Conservation (phyloP, 2,329 filamentous ascomycete species). For the Hypomyces rosellus region DNA sequence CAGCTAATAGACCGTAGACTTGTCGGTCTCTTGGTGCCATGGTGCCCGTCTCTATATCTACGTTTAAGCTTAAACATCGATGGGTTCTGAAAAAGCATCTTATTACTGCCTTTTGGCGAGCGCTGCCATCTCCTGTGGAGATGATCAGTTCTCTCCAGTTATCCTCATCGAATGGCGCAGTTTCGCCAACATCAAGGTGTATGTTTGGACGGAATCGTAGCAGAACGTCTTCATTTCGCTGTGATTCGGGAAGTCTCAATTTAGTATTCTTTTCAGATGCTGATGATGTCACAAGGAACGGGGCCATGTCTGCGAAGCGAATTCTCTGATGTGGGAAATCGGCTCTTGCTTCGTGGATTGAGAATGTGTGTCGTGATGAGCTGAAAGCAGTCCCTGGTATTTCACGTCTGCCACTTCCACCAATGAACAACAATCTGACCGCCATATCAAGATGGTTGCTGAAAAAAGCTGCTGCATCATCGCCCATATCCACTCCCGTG, state of each 20-base stretch:
- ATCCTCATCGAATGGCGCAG: constrained; percentile 13
- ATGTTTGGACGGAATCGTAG: constrained; percentile 15
- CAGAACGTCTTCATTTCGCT: constrained; percentile 13
- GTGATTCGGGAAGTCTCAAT: constrained; percentile 7
- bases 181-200: constrained; percentile 14
- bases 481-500: constrained; percentile 14
- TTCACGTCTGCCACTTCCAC: constrained; percentile 11
- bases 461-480: constrained; percentile 14
- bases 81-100: constrained; percentile 15
- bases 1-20: constrained; percentile 15
- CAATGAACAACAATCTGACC: constrained; percentile 12
- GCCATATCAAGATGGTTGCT: constrained; percentile 16
- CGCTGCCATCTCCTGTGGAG: constrained; percentile 3
- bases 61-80: constrained; percentile 16
- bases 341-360: constrained; percentile 10
- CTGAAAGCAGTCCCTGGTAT: constrained; percentile 15
- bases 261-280: constrained; percentile 14
- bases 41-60: constrained; percentile 12
- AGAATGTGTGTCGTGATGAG: constrained; percentile 8
- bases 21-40: constrained; percentile 10
- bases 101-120: constrained; percentile 11
- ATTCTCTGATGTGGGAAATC: constrained; percentile 13
- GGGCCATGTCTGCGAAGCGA: constrained; percentile 16
- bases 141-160: constrained; percentile 14
- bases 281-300: constrained; percentile 14